These are phyloP conservation scores for Peltaster fructicola DNA, from an alignment of 2,329 filamentous ascomycete species.

Conservation along the genomic window DNA sequence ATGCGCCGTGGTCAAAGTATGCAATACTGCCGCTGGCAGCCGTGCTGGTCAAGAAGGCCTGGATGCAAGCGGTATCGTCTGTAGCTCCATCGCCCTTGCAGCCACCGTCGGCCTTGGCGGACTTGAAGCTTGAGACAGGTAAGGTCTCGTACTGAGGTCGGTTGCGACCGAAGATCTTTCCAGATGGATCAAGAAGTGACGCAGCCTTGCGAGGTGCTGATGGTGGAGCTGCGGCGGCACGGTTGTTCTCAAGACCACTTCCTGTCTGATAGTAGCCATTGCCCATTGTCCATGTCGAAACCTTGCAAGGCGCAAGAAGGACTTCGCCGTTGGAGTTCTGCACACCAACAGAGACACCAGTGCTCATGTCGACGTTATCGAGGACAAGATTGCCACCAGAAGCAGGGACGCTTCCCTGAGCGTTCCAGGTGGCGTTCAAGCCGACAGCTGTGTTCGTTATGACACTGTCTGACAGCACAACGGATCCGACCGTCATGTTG, in stretches of 20 bases:
- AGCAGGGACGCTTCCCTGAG: conserved; percentile 27
- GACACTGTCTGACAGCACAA: conserved; percentile 65
- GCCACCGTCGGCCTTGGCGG: conserved; percentile 53
- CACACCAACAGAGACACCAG: conserved; percentile 47
- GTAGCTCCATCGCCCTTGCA: conserved; percentile 75
- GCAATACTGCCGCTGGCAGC: conserved; percentile 39
- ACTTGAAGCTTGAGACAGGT: conserved; percentile 54
- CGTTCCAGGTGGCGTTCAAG: conserved; percentile 46
- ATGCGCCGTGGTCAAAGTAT: conserved; percentile 47
- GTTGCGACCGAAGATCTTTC: conserved; percentile 61
- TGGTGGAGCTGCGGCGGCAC: conserved; percentile 18
- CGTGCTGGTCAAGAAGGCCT: conserved; percentile 54
- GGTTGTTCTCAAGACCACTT: no score
- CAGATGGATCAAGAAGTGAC: conserved; percentile 43
- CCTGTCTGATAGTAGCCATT: conserved; percentile 47
- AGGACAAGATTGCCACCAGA: conserved; percentile 71
- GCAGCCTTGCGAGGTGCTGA: conserved; percentile 43
- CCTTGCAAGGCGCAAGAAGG: conserved; percentile 51
- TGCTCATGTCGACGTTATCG: conserved; percentile 75
- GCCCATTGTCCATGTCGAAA: conserved; percentile 65
- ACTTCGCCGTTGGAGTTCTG: conserved; percentile 36
- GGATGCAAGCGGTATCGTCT: conserved; percentile 75
- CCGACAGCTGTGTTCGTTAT: conserved; percentile 61
- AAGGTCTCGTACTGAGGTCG: conserved; percentile 75
- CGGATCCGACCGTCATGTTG: conserved; percentile 64